A percentile compares a stretch with the other conserved stretches of the same genome.
Conservation (phyloP, 2,329 filamentous ascomycete genomes). For the Trichoderma atroviride region DNA sequence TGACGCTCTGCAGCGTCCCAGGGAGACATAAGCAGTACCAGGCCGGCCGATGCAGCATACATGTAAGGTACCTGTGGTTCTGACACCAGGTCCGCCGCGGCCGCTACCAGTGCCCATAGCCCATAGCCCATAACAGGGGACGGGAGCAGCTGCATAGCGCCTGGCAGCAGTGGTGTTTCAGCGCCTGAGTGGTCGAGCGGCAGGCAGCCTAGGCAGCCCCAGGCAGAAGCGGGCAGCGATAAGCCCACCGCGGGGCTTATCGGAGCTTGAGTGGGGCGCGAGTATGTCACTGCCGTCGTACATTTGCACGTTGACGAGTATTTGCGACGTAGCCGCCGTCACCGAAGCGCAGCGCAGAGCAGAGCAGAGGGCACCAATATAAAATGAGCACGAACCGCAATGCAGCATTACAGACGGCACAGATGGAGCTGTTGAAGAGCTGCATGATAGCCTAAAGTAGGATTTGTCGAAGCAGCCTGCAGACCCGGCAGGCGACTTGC, state of each 20-base stretch:
- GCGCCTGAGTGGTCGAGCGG: not conserved
- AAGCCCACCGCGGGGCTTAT: conserved; percentile 26
- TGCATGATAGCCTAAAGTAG: not conserved
- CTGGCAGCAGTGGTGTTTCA: not conserved
- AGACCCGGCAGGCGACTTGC: not conserved
- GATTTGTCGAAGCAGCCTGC: not conserved
- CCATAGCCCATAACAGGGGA: not conserved
- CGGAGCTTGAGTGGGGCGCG: conserved; percentile 26
- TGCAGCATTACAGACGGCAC: not conserved
- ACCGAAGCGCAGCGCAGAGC: not conserved
- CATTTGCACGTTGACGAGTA: not conserved
- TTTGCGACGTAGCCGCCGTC: not conserved
- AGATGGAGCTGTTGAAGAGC: not conserved
- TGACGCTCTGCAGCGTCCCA: not conserved
- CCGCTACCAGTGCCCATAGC: not conserved
- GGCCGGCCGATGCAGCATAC: not conserved
- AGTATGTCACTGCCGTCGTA: conserved; percentile 17
- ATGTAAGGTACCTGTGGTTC: not conserved
- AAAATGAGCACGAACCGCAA: not conserved
- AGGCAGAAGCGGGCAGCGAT: conserved; percentile 29
- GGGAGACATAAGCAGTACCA: not conserved
- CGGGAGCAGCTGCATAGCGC: not conserved
- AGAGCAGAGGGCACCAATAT: not conserved
- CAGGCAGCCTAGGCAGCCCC: conserved; percentile 8
- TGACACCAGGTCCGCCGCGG: not conserved